Percentiles rank a stretch among this genome's conserved stretches.
Conservation (phyloP, 2,329 filamentous ascomycete genomes). For the Pyrenochaeta sp. region DNA sequence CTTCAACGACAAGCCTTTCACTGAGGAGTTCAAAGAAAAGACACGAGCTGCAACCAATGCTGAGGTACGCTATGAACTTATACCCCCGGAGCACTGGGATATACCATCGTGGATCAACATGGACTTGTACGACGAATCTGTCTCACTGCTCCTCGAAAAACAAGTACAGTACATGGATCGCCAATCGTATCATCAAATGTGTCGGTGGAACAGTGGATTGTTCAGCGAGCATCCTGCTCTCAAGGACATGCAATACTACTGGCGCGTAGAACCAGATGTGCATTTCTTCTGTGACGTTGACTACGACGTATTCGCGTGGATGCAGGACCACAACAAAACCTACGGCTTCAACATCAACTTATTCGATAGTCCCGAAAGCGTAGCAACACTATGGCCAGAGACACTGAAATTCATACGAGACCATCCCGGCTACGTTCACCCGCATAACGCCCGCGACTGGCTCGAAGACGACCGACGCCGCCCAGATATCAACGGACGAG, state of each 20-base stretch:
- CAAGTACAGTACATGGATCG: slow-evolving; percentile 89
- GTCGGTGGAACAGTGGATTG: slow-evolving; percentile 96
- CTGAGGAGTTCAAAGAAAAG: slow-evolving; percentile 86
- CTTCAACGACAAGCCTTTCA: slow-evolving; percentile 95
- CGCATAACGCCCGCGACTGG: slow-evolving; percentile 89
- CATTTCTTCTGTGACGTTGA: slow-evolving; percentile 99
- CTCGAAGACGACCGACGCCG: slow-evolving; percentile 78
- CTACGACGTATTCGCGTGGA: slow-evolving; percentile 97
- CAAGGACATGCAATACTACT: slow-evolving; percentile 86
- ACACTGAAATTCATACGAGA: slow-evolving; percentile 88
- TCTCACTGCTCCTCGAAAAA: slow-evolving; percentile 80
- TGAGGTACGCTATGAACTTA: slow-evolving; percentile 83
- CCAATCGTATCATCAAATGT: slow-evolving; percentile 98
- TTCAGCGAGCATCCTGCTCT: slow-evolving; percentile 97
- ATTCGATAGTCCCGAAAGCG: slow-evolving; percentile 87
- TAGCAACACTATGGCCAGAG: slow-evolving; percentile 93
- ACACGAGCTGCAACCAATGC: slow-evolving; percentile 87
- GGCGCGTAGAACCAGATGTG: slow-evolving; percentile 97
- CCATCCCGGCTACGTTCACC: slow-evolving; percentile 79
- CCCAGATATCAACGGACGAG: slow-evolving; percentile 79
- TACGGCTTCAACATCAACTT: slow-evolving; percentile 99
- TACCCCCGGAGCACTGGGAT: slow-evolving; percentile 95
- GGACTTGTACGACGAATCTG: slow-evolving; percentile 84
- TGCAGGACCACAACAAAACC: slow-evolving; percentile 98
- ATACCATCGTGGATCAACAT: slow-evolving; percentile 90